Percentiles rank a stretch among this genome's conserved stretches.
These are phyloP conservation scores for Irpex sp. DNA, from an alignment of 1,284 basidiomycete genomes.

Conservation along the genomic window DNA sequence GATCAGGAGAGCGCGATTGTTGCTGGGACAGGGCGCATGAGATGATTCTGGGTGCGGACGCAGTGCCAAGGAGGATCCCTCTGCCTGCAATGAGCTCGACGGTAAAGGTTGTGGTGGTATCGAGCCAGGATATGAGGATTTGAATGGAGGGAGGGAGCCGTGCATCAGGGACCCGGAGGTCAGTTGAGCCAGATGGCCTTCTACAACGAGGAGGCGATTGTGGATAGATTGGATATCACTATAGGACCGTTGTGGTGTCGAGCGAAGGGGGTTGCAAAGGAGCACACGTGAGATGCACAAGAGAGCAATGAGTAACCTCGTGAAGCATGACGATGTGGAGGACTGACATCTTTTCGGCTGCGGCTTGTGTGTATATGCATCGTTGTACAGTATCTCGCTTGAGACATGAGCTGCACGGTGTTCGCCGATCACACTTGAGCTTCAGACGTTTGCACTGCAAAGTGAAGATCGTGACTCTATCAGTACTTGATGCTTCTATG, in stretches of 20 bases:
- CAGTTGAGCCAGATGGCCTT: constrained; percentile 47
- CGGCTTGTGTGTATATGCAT: constrained; percentile 75
- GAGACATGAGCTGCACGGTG: constrained; percentile 69
- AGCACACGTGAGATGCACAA: background rate
- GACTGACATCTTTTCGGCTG: constrained; percentile 76
- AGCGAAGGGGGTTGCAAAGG: background rate
- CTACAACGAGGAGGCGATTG: constrained; percentile 67
- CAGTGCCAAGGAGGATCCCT: background rate
- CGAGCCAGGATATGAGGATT: constrained; percentile 17
- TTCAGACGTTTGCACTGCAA: constrained; percentile 77
- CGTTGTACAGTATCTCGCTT: constrained; percentile 72
- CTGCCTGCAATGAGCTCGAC: background rate
- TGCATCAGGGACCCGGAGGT: constrained; percentile 19
- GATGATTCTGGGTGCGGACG: constrained; percentile 5
- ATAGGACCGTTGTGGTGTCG: background rate
- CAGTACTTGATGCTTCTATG: background rate
- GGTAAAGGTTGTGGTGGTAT: background rate
- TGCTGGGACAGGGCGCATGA: constrained; percentile 19
- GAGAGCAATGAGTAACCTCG: background rate
- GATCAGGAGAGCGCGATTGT: constrained; percentile 40
- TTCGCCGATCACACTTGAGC: constrained; percentile 73
- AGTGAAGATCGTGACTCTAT: background rate
- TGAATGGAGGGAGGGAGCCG: constrained; percentile 20
- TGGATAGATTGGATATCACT: constrained; percentile 78
- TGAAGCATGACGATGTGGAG: constrained; percentile 4